phyloP scores from a whole-genome alignment of 352 stramenopile genomes.

The Phytopythium kandeliae region DNA sequence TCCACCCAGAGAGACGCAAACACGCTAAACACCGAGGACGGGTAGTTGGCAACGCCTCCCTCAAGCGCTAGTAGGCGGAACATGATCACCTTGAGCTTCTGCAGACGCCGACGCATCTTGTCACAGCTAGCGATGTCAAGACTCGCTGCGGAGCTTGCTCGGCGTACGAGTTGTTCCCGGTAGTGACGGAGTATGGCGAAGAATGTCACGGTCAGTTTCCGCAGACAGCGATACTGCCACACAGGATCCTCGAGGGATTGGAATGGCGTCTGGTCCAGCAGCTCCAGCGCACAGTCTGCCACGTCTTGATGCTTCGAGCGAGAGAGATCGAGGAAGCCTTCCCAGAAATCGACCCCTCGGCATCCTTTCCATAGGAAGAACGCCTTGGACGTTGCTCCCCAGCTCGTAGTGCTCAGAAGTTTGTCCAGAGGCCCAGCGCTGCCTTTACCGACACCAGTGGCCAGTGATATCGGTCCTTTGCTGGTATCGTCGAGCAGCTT shows the following conservation, averaged over 20 bases:
- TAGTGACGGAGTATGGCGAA: slow-evolving; percentile 54
- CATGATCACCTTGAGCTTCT: slow-evolving; percentile 43
- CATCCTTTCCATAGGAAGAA: slow-evolving; percentile 48
- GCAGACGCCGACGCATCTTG: slow-evolving; percentile 19
- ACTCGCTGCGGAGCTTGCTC: slow-evolving; percentile 10
- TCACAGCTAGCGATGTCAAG: neutral
- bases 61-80: slow-evolving; percentile 41
- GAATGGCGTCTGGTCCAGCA: slow-evolving; percentile 53
- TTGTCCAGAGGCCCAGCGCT: slow-evolving; percentile 20
- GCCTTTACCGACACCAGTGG: slow-evolving; percentile 1
- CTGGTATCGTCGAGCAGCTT: slow-evolving; percentile 6
- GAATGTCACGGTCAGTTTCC: slow-evolving; percentile 48
- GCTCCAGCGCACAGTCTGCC: slow-evolving; percentile 34
- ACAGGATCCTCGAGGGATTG: slow-evolving; percentile 58
- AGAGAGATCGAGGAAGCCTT: slow-evolving; percentile 55
- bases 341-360: slow-evolving; percentile 50
- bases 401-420: slow-evolving; percentile 21
- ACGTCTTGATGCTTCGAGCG: slow-evolving; percentile 29
- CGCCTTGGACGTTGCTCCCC: slow-evolving; percentile 23
- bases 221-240: slow-evolving; percentile 71
- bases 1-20: slow-evolving; percentile 71
- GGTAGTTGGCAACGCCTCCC: slow-evolving; percentile 60
- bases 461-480: slow-evolving; percentile 18
- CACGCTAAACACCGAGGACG: slow-evolving; percentile 59
- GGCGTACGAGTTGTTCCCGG: slow-evolving; percentile 28